Base-by-base conservation (phyloP, 164 flowering plant species). In the Berberis vulgaris region DNA sequence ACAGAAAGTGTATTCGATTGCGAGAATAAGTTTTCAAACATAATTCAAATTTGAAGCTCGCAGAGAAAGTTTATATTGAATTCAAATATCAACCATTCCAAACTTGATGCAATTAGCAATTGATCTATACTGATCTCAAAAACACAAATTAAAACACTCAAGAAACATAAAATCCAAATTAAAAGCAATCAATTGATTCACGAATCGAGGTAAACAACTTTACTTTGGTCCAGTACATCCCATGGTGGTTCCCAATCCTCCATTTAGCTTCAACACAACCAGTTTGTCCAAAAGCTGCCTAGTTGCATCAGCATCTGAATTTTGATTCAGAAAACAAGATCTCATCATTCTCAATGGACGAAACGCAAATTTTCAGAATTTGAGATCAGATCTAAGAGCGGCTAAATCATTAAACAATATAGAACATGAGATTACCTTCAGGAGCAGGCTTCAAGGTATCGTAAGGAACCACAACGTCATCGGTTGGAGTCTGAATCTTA, bases 401-500 rank as follows among this genome's bases (percentile, higher is more conserved):
- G 26, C 26, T 26, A 26, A 43, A 3, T 7, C 54, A 52, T 38
- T n/a, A 57, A 41, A 40, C 4, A 41, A 2, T 57, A 11, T 2
- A 57, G 41, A 40, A 26, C 62, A 59, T 11, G 11, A 9, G 8
- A 57, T 50, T 78, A 91, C 98, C 97, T n/a, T 85, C 82, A 13
- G 99, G 78, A 61, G 76, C 39, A 7, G 92, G 81, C 44, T 84
- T 82, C 63, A 95, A 70, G 69, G 59, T 74, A 4, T 91, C 92
- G 58, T 89, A 95, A 44, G 99, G 99, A 70, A 95, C 95, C 45
- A 95, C 99, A 2, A 91, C 85, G 54, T 91, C 87, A 66, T 91
- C 97, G 43, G 98, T 95, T 2, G 99, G 99, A 9, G 99, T 95
- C 73, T 91, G 73, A 79, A 95, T 95, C 86, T 91, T 91, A 60